Base-by-base conservation (phyloP, 192 early-diverging fungal genomes). In the Tieghemiomyces parasiticus region DNA sequence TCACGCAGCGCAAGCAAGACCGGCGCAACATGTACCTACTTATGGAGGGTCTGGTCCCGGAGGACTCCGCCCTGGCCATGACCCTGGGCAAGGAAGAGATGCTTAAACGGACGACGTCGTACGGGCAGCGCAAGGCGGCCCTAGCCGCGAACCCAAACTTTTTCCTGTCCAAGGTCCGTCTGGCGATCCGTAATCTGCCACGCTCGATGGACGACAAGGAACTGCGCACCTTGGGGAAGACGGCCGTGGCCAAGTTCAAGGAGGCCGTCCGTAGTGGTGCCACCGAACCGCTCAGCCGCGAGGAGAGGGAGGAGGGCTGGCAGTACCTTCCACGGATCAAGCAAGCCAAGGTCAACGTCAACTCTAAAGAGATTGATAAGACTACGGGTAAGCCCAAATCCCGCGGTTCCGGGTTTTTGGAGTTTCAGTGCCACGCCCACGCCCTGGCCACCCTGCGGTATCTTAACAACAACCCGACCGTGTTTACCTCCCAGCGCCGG, bases 371-470 rank as follows among this genome's bases (percentile, higher is more conserved):
- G 44, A 73, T 91, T 24, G 95, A 97, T 67, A 67, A 74, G 2
- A 67, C 60, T 10, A 85, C 87, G 1, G 78, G 86, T 35, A 71
- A 81, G 62, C 63, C 72, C 19, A 78, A 83, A 31, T 85, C 81
- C 60, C 88, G 89, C 68, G 91, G 95, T 46, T 95, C 87, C 61
- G 93, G 88, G 33, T 97, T 97, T 76, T 71, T 97, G 67, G 95
- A 97, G 71, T 95, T 88, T 63, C 75, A 62, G 28, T 74, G 74
- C 10, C 92, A 97, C 64, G 77, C 90, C 0, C 91, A 95, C 63
- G 95, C 95, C 13, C 75, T 97, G 54, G 92, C 92, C 12, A 90
- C 90, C 61, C 71, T 97, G 61, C 78, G 95, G 42, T 92, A 84
- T 65, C 76, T 97, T 64, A 95, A 93, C 74, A 91, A 93, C 67